These are phyloP conservation scores for Torulaspora globosa DNA, from an alignment of 1,139 yeast genomes.

Conservation along the genomic window DNA sequence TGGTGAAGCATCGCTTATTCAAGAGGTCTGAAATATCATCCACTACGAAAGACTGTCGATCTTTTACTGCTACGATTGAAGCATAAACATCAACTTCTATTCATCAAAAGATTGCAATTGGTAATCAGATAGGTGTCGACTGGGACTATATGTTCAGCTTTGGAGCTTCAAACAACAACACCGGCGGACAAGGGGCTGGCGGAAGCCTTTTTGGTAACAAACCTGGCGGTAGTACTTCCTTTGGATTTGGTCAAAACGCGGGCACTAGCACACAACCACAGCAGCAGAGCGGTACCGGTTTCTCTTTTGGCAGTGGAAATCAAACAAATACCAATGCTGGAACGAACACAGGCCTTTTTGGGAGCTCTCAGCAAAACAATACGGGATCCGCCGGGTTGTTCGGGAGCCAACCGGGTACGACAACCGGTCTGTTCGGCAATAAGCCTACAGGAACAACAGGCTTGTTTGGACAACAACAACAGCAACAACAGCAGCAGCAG, in stretches of 20 bases:
- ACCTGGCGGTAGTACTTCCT: constrained; percentile 14
- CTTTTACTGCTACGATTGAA: neutral
- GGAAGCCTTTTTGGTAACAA: constrained; percentile 19
- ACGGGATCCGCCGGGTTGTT: constrained; percentile 21
- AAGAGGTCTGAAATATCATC: neutral
- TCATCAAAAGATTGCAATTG: constrained; percentile 1
- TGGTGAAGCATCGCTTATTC: neutral
- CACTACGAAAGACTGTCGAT: neutral
- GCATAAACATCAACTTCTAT: constrained; percentile 2
- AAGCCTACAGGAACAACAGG: constrained; percentile 5
- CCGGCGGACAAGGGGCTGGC: constrained; percentile 12
- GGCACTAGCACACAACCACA: constrained; percentile 12
- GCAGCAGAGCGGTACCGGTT: constrained; percentile 11
- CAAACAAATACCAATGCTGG: constrained; percentile 7
- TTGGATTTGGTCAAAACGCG: constrained; percentile 17
- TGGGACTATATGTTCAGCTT: constrained; percentile 12
- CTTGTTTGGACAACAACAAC: constrained; percentile 8
- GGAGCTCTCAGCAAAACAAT: constrained; percentile 13
- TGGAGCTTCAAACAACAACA: constrained; percentile 13
- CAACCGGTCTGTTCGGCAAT: constrained; percentile 7
- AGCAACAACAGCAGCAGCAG: constrained; percentile 9
- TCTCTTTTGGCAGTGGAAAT: constrained; percentile 14
- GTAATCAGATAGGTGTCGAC: neutral
- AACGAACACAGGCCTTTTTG: constrained; percentile 12
- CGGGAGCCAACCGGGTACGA: constrained; percentile 9